phyloP scores from a whole-genome alignment of 1,284 basidiomycete species.

The Fomitiporia mediterranea region DNA sequence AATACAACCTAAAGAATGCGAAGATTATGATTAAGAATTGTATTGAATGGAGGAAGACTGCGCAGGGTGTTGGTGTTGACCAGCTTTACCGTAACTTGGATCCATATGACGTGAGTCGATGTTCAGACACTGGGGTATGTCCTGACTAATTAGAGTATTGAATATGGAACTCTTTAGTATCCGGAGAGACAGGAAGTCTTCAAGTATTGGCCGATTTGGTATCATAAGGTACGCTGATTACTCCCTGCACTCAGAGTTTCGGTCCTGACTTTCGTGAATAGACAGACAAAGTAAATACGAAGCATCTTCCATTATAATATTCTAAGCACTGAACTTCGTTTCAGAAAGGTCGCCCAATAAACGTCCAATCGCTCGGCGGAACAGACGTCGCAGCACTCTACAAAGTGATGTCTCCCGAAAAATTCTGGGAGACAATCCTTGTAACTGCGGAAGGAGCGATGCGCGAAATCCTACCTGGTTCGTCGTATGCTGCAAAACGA shows the following conservation, averaged over 20 bases:
- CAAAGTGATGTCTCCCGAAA: slow-evolving; percentile 53
- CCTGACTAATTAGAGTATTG: neutral
- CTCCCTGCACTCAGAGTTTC: neutral
- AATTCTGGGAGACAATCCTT: slow-evolving; percentile 58
- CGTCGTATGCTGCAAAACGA: slow-evolving; percentile 46
- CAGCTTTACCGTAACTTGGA: slow-evolving; percentile 50
- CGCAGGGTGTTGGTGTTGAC: slow-evolving; percentile 54
- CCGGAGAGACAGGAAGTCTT: slow-evolving; percentile 63
- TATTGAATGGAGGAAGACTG: slow-evolving; percentile 54
- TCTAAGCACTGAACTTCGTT: slow-evolving; percentile 1
- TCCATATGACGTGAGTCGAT: slow-evolving; percentile 53
- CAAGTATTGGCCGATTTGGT: slow-evolving; percentile 68
- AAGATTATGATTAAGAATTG: slow-evolving; percentile 57
- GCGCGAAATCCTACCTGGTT: slow-evolving; percentile 64
- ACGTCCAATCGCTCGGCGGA: slow-evolving; percentile 57
- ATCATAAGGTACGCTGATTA: slow-evolving; percentile 52
- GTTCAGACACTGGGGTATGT: neutral
- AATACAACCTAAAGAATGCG: slow-evolving; percentile 48
- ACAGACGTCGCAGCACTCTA: slow-evolving; percentile 59
- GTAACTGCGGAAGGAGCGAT: slow-evolving; percentile 57
- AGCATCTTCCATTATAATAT: neutral
- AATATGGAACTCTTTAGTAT: slow-evolving; percentile 39
- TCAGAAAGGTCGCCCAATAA: slow-evolving; percentile 63
- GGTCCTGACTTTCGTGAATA: slow-evolving; percentile 24
- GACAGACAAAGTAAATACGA: slow-evolving; percentile 58